Conservation (phyloP, 345 rosid species). For the Excoecaria agallocha region DNA sequence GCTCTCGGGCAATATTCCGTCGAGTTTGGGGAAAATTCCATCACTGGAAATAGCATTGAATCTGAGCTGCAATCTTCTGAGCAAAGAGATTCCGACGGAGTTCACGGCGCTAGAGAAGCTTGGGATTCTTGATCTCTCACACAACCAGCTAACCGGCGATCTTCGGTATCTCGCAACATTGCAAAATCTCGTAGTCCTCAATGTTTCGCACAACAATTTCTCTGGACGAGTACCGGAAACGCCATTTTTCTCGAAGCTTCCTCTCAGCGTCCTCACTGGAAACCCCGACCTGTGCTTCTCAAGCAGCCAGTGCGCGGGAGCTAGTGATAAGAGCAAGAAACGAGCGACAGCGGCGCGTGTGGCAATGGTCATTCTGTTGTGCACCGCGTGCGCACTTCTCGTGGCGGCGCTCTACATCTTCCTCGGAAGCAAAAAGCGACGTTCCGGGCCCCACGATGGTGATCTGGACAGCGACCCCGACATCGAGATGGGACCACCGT, state of each 20-base stretch:
- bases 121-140: conserved; percentile 65
- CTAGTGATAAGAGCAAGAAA: conserved; percentile 8
- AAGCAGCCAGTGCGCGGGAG: conserved; percentile 41
- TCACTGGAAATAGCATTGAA: conserved; percentile 72
- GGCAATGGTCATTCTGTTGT: conserved; percentile 58
- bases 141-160: conserved; percentile 67
- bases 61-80: conserved; percentile 69
- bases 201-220: conserved; percentile 76
- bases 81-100: conserved; percentile 54
- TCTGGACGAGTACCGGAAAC: conserved; percentile 77
- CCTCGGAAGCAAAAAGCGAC: conserved; percentile 39
- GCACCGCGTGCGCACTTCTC: conserved; percentile 58
- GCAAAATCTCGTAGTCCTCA: conserved; percentile 82
- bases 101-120: conserved; percentile 62
- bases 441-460: conserved; percentile 29
- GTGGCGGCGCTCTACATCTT: conserved; percentile 69
- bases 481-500: conserved; percentile 63
- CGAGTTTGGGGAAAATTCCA: conserved; percentile 60
- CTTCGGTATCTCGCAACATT: conserved; percentile 49
- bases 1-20: conserved; percentile 59
- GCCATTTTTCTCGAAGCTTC: conserved; percentile 74
- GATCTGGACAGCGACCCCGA: conserved; percentile 39
- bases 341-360: conserved; percentile 44
- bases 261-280: conserved; percentile 60
- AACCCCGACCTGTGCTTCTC: conserved; percentile 64